Conservation (phyloP, 208 protist species). For the Leishmania gerbilli region DNA sequence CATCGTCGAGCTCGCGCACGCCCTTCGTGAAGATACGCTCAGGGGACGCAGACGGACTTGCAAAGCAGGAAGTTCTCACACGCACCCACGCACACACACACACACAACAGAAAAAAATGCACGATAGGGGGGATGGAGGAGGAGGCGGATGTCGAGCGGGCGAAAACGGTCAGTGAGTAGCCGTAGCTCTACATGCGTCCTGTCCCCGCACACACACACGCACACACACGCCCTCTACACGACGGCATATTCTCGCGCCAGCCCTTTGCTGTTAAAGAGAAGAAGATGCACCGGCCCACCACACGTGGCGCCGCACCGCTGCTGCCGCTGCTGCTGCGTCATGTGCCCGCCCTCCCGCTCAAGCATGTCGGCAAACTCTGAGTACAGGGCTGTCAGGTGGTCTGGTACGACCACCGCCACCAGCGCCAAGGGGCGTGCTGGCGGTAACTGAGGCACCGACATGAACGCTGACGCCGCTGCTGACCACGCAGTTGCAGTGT, state of each 20-base stretch:
- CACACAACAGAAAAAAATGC: background rate
- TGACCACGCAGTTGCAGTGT: background rate
- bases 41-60: background rate
- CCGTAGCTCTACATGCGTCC: background rate
- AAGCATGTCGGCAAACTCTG: slow-evolving; percentile 18
- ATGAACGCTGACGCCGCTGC: background rate
- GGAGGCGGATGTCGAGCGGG: no score
- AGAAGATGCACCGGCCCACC: slow-evolving; percentile 14
- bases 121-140: background rate
- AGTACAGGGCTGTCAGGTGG: slow-evolving; percentile 37
- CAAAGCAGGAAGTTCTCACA: background rate
- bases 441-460: background rate
- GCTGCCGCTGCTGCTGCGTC: background rate
- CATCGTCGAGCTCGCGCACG: background rate
- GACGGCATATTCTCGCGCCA: background rate
- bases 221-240: background rate
- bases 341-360: background rate
- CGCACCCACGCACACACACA: background rate
- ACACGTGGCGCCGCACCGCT: background rate
- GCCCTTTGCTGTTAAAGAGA: slow-evolving; percentile 21
- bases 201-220: no score
- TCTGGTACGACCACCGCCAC: slow-evolving; percentile 46
- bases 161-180: background rate
- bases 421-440: slow-evolving; percentile 8
- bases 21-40: background rate